Evolutionary conservation across 129 eudicot genomes (phyloP).

Genomic region (Pulicaria dysenterica): DNA sequence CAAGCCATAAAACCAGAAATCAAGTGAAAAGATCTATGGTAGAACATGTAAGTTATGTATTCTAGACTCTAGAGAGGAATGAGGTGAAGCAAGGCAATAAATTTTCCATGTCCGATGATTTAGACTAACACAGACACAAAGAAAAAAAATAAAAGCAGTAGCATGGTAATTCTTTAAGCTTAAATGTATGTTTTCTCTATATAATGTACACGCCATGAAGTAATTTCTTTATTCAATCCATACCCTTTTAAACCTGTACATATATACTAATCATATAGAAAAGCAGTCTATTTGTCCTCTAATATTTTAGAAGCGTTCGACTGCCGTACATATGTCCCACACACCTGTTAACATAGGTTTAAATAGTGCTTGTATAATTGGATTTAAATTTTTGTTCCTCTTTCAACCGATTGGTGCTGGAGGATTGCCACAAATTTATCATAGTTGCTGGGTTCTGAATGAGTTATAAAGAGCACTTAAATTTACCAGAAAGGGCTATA

Average conservation of each 20-base stretch:
- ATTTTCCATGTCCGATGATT: background rate
- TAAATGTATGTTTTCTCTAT: background rate
- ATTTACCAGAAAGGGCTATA: background rate
- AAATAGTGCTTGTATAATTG: background rate
- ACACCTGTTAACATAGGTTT: conserved; percentile 10
- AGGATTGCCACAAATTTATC: background rate
- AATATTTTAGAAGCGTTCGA: background rate
- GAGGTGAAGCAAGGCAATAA: background rate
- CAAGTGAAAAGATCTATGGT: background rate
- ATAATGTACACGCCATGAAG: background rate
- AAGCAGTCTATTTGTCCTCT: conserved; percentile 9
- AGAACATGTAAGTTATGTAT: conserved; percentile 4
- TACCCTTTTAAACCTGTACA: background rate
- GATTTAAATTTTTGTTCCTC: conserved; percentile 1
- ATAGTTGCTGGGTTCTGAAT: background rate
- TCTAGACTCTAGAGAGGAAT: background rate
- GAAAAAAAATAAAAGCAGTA: background rate
- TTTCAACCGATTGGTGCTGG: conserved; percentile 4
- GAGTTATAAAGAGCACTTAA: background rate
- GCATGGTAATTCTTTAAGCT: no score
- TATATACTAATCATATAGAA: background rate
- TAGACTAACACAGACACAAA: background rate
- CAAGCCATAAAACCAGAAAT: background rate
- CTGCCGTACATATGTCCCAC: background rate
- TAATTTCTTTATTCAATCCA: background rate